Evolutionary conservation across 352 stramenopile genomes (phyloP).

Genomic region (Globisporangium spiculum): DNA sequence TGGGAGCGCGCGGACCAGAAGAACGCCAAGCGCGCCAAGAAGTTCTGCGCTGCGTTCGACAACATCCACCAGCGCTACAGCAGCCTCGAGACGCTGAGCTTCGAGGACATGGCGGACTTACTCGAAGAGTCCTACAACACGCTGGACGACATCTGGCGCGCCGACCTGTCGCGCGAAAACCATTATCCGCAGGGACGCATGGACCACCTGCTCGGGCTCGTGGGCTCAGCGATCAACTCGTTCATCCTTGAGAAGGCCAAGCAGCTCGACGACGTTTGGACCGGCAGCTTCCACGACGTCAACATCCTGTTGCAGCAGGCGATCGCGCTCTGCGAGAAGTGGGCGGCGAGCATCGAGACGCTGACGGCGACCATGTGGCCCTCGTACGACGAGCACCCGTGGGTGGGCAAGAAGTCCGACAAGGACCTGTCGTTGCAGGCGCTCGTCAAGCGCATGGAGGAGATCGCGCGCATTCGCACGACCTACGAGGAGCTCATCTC

Average conservation of each 20-base stretch:
- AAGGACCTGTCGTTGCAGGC: constrained; percentile 41
- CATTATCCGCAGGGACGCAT: constrained; percentile 87
- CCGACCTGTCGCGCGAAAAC: constrained; percentile 51
- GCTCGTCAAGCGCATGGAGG: constrained; percentile 67
- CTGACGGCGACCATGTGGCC: constrained; percentile 81
- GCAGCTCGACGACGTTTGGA: constrained; percentile 59
- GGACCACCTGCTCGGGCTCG: constrained; percentile 84
- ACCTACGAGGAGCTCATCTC: constrained; percentile 87
- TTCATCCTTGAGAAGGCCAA: constrained; percentile 60
- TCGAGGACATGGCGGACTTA: constrained; percentile 83
- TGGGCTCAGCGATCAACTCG: constrained; percentile 70
- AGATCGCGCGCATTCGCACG: constrained; percentile 79
- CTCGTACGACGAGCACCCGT: constrained; percentile 78
- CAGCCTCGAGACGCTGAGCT: constrained; percentile 49
- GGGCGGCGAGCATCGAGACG: constrained; percentile 62
- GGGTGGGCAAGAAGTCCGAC: constrained; percentile 44
- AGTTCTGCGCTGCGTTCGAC: constrained; percentile 80
- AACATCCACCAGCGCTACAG: constrained; percentile 79
- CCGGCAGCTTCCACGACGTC: constrained; percentile 52
- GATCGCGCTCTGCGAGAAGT: constrained; percentile 82
- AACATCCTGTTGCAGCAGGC: constrained; percentile 55
- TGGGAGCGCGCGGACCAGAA: constrained; percentile 69
- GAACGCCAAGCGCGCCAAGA: constrained; percentile 63
- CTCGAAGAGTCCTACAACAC: constrained; percentile 84
- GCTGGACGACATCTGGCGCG: constrained; percentile 89